Evolutionary conservation across 257 asterid species (phyloP).

Genomic region (Schizonepeta tenuifolia): DNA sequence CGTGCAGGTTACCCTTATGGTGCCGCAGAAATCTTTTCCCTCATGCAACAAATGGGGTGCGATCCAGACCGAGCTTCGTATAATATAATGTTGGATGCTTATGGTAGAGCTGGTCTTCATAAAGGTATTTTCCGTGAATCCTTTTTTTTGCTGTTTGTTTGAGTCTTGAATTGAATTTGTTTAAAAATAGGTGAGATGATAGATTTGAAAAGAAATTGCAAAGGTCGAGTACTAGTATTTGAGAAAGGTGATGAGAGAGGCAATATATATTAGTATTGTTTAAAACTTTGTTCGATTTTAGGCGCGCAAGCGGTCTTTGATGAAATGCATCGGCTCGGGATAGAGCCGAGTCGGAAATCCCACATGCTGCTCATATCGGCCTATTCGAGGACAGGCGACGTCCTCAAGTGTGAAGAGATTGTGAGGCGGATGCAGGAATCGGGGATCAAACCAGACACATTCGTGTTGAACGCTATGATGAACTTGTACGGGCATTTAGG

Average conservation of each 20-base stretch:
- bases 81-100: constrained; percentile 87
- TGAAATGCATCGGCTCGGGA: constrained; percentile 73
- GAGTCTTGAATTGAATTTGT: too few species aligned
- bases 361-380: constrained; percentile 83
- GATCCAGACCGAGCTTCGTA: constrained; percentile 89
- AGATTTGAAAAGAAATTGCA: too few species aligned
- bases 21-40: constrained; percentile 85
- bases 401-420: constrained; percentile 68
- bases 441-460: constrained; percentile 70
- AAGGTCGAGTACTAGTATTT: too few species aligned
- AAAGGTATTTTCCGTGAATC: constrained; percentile 40
- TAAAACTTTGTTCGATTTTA: too few species aligned
- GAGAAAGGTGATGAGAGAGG: too few species aligned
- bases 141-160: background rate
- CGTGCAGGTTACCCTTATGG: constrained; percentile 86
- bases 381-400: constrained; percentile 61
- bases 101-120: constrained; percentile 83
- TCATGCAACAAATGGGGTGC: constrained; percentile 84
- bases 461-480: constrained; percentile 67
- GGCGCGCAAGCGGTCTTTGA: constrained; percentile 81
- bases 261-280: too few species aligned
- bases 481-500: constrained; percentile 79
- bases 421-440: constrained; percentile 57
- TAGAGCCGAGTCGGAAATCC: constrained; percentile 81
- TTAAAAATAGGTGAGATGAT: too few species aligned